phyloP scores from a whole-genome alignment of 371 early-diverging fungal species.

The Mortierella sp. region DNA sequence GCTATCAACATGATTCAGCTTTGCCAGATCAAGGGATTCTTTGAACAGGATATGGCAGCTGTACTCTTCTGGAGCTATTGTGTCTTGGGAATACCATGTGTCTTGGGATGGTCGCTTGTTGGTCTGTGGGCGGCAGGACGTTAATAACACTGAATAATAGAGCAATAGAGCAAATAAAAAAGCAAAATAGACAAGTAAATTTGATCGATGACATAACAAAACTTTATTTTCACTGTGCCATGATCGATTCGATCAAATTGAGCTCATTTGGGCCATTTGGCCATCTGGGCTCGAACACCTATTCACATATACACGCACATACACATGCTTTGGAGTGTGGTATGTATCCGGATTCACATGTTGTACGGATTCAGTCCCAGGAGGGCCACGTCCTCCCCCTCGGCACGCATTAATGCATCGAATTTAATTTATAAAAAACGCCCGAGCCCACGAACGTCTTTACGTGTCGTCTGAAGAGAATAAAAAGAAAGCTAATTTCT shows the following conservation, averaged over 20 bases:
- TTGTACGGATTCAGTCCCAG: not conserved
- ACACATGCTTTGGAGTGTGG: not conserved
- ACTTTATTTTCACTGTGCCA: too few species aligned
- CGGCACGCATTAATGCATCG: too few species aligned
- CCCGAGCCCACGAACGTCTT: too few species aligned
- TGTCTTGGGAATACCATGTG: slow-evolving; percentile 64
- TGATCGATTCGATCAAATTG: slow-evolving; percentile 2
- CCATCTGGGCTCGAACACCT: too few species aligned
- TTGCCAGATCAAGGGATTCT: slow-evolving; percentile 66
- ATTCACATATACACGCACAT: not conserved
- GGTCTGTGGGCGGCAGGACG: slow-evolving; percentile 58
- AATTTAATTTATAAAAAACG: too few species aligned
- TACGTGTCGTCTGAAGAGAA: too few species aligned
- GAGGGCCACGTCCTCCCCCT: not conserved
- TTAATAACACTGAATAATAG: not conserved
- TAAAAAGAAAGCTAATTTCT: too few species aligned
- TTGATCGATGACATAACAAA: too few species aligned
- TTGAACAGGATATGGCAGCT: slow-evolving; percentile 69
- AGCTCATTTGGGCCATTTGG: not conserved
- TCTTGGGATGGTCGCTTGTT: slow-evolving; percentile 63
- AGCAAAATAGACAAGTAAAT: not conserved
- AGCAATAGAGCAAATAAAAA: not conserved
- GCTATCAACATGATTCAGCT: slow-evolving; percentile 72
- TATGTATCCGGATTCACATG: not conserved
- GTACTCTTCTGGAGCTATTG: slow-evolving; percentile 74